Evolutionary conservation across 495 filamentous ascomycete genomes (phyloP).

Genomic region (Talaromyces nanjingensis): DNA sequence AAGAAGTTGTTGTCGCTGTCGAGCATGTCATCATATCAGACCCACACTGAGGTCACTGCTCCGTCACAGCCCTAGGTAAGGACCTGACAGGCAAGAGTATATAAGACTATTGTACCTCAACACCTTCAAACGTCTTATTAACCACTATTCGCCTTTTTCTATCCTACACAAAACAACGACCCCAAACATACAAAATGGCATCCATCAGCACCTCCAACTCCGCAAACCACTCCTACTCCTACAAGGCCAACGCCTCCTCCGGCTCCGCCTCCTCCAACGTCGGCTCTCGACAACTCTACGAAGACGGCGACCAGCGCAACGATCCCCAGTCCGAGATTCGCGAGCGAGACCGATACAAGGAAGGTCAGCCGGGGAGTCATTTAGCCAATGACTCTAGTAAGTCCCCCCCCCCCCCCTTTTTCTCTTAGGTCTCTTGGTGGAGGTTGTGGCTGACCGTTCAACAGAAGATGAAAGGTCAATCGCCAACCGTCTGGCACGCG

Average conservation of each 20-base stretch:
- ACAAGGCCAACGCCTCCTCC: conserved; percentile 6
- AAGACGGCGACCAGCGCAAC: conserved; percentile 67
- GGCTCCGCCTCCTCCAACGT: conserved; percentile 42
- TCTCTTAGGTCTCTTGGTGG: neutral
- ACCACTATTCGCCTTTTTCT: neutral
- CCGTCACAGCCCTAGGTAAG: neutral
- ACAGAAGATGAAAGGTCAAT: conserved; percentile 75
- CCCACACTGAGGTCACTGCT: conserved; percentile 1
- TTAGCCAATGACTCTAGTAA: conserved; percentile 64
- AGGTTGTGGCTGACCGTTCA: neutral
- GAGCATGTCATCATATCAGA: neutral
- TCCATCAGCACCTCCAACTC: neutral
- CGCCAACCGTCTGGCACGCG: conserved; percentile 64
- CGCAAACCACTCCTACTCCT: conserved; percentile 4
- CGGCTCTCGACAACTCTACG: conserved; percentile 47
- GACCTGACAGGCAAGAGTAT: no score
- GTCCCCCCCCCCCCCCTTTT: conserved; percentile 6
- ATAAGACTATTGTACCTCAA: neutral
- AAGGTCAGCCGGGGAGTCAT: conserved; percentile 62
- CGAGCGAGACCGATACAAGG: conserved; percentile 51
- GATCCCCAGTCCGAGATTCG: conserved; percentile 47
- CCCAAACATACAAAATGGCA: neutral
- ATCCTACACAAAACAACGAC: neutral
- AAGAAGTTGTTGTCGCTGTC: neutral
- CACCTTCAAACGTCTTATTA: neutral